A percentile compares a stretch with the other conserved stretches of the same genome.
Conservation (phyloP, 495 filamentous ascomycete species). For the Aspergillus biplanus region DNA sequence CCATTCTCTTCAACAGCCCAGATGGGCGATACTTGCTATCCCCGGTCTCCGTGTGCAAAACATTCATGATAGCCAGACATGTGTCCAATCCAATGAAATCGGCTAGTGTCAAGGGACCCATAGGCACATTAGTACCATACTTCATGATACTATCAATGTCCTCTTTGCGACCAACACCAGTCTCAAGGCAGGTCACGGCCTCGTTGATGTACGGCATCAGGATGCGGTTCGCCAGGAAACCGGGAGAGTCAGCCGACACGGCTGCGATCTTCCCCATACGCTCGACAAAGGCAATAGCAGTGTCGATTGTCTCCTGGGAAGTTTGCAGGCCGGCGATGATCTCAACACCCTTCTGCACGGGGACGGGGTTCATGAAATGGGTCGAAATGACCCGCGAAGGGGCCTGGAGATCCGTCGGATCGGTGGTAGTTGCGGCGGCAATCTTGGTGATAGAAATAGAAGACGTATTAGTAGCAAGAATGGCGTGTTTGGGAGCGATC, state of each 20-base stretch:
- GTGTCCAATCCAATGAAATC: slow-evolving; percentile 99
- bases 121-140: slow-evolving; percentile 97
- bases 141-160: slow-evolving; percentile 99
- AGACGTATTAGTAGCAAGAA: slow-evolving; percentile 96
- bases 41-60: slow-evolving; percentile 86
- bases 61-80: slow-evolving; percentile 96
- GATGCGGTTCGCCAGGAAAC: slow-evolving; percentile 95
- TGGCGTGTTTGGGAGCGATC: slow-evolving; percentile 82
- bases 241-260: slow-evolving; percentile 83
- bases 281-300: slow-evolving; percentile 84
- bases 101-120: slow-evolving; percentile 91
- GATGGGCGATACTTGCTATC: slow-evolving; percentile 94
- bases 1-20: slow-evolving; percentile 88
- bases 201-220: slow-evolving; percentile 99
- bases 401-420: slow-evolving; percentile 77
- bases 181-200: slow-evolving; percentile 95
- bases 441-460: slow-evolving; percentile 98
- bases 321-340: slow-evolving; percentile 96
- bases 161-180: slow-evolving; percentile 81
- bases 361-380: slow-evolving; percentile 99
- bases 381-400: slow-evolving; percentile 90
- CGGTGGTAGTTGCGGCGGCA: slow-evolving; percentile 76
- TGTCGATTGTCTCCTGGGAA: slow-evolving; percentile 74
- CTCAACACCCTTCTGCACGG: slow-evolving; percentile 95
- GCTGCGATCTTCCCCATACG: slow-evolving; percentile 93